Evolutionary conservation across 306 rosid genomes (phyloP).

Genomic region (Pachyrhizus erosus): DNA sequence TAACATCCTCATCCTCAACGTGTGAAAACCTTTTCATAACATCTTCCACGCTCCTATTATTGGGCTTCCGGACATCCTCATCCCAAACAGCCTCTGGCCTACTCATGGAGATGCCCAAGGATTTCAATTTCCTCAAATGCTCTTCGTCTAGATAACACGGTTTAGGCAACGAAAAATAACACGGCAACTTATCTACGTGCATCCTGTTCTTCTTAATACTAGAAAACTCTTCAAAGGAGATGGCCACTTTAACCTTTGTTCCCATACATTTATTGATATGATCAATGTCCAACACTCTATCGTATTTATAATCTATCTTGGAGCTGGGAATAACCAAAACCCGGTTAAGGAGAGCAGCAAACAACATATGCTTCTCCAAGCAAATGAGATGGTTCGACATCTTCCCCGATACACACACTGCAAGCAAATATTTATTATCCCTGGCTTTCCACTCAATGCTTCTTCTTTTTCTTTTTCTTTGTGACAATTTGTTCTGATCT

Average conservation of each 20-base stretch:
- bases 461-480: constrained; percentile 63
- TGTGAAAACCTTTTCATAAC: constrained; percentile 64
- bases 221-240: constrained; percentile 71
- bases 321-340: constrained; percentile 78
- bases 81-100: constrained; percentile 68
- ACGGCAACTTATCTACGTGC: constrained; percentile 67
- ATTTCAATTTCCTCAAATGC: constrained; percentile 68
- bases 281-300: constrained; percentile 76
- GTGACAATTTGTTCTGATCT: constrained; percentile 58
- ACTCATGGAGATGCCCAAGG: constrained; percentile 62
- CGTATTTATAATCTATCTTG: constrained; percentile 68
- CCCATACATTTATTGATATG: constrained; percentile 72
- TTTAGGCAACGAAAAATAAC: constrained; percentile 76
- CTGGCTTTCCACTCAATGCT: constrained; percentile 82
- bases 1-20: constrained; percentile 60
- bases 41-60: constrained; percentile 63
- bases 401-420: constrained; percentile 79
- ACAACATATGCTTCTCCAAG: constrained; percentile 90
- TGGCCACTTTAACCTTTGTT: constrained; percentile 65
- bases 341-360: constrained; percentile 79
- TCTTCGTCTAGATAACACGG: constrained; percentile 79
- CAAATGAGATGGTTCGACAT: constrained; percentile 90
- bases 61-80: constrained; percentile 71
- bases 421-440: constrained; percentile 63
- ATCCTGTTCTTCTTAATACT: constrained; percentile 56